Evolutionary conservation across 2,329 filamentous ascomycete species (phyloP), one percentile per base, ranked within the genome.

Genomic region (Helotiales sp.): DNA sequence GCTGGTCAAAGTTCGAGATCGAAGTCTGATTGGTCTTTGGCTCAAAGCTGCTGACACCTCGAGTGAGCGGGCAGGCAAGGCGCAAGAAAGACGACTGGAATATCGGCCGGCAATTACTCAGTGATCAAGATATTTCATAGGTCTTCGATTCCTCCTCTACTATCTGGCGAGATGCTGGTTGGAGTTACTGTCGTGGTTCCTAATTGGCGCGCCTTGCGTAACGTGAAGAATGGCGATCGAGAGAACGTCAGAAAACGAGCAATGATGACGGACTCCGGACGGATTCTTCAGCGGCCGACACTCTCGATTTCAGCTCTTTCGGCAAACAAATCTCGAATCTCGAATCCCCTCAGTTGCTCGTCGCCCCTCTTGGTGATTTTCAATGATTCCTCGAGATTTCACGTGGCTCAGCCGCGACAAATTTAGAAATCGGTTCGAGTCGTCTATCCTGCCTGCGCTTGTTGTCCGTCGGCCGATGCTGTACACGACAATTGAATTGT

Each of bases 351-450:
- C 28, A 43, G 28, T n/a, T 24, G 24, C n/a, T 37, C 32, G 32
- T 24, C 20, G 54, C 10, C 17, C 54, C 10, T n/a, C n/a, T 8
- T 40, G n/a, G n/a, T 43, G 17, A 30, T 10, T 15, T 57, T 17
- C 28, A 43, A 58, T 32, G 37, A 28, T 66, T 59, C 30, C 45
- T 63, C 32, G 54, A 59, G 22, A 20, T 43, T 73, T 70, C 71
- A 73, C 71, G 72, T 72, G 72, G 71, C 66, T 68, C 71, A 70
- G 72, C 70, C 68, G 71, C 67, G 69, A 69, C 63, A 68, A 64
- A 73, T 62, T 67, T 69, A 72, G 69, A 63, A 71, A 63, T 57
- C 49, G 54, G 28, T 32, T 65, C 66, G 59, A 68, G 26, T 70
- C 64, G 61, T 63, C 67, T 64, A 50, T 52, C 20, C 15, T 45